Conservation (phyloP, 1,139 yeast species). For the Meyerozyma carpophila region DNA sequence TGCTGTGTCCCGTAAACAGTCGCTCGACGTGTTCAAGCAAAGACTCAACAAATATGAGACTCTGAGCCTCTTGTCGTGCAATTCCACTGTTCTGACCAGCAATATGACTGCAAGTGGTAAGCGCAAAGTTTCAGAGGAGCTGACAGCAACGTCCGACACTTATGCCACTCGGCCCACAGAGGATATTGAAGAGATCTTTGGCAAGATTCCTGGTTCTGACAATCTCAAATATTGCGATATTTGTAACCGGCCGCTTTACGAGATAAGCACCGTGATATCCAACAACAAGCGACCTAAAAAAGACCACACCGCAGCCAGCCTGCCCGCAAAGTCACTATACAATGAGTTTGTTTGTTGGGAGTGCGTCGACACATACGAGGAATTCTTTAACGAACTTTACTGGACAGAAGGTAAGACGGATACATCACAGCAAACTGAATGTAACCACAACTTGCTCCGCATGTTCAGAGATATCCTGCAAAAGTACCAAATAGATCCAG, state of each 20-base stretch:
- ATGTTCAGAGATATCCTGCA: neutral
- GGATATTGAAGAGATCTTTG: constrained; percentile 36
- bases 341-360: constrained; percentile 61
- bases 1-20: constrained; percentile 19
- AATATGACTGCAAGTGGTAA: neutral
- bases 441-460: neutral
- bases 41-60: constrained; percentile 9
- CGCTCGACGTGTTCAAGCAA: constrained; percentile 37
- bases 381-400: constrained; percentile 35
- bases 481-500: neutral
- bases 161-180: constrained; percentile 10
- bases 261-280: constrained; percentile 45
- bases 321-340: constrained; percentile 18
- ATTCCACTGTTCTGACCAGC: neutral
- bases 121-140: constrained; percentile 1
- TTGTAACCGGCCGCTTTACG: constrained; percentile 65
- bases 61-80: neutral
- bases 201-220: constrained; percentile 36
- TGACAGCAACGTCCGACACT: neutral
- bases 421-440: neutral
- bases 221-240: constrained; percentile 53
- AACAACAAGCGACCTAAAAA: constrained; percentile 13
- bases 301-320: constrained; percentile 1
- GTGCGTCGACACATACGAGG: constrained; percentile 57
- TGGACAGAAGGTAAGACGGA: constrained; percentile 7